phyloP scores from a whole-genome alignment of 768 basidiomycete genomes.

The Obba rivulosa region DNA sequence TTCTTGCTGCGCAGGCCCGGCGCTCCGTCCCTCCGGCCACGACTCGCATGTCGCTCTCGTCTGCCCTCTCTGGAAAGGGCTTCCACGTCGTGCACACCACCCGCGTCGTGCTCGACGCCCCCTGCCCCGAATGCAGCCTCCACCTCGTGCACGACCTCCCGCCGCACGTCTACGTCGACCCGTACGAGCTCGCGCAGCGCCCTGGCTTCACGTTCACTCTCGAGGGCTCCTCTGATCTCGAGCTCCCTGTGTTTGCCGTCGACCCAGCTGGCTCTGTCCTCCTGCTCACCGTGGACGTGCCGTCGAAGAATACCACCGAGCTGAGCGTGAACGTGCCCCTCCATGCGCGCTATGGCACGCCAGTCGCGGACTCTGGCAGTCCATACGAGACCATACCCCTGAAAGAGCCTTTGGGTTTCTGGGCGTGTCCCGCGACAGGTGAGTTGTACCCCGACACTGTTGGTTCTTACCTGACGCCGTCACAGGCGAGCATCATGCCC shows the following conservation, averaged over 20 bases:
- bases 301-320: neutral
- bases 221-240: slow-evolving; percentile 35
- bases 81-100: slow-evolving; percentile 21
- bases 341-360: slow-evolving; percentile 38
- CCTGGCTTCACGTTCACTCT: slow-evolving; percentile 27
- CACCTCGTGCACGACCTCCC: slow-evolving; percentile 33
- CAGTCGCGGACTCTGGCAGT: slow-evolving; percentile 8
- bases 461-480: neutral
- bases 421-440: slow-evolving; percentile 23
- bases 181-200: slow-evolving; percentile 35
- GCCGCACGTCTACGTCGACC: slow-evolving; percentile 37
- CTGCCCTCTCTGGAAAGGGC: slow-evolving; percentile 14
- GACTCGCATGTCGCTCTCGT: slow-evolving; percentile 12
- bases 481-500: neutral
- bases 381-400: slow-evolving; percentile 19
- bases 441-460: neutral
- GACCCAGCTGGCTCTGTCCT: slow-evolving; percentile 20
- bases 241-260: slow-evolving; percentile 37
- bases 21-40: too few relatives aligned
- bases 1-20: neutral
- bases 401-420: slow-evolving; percentile 25
- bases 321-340: slow-evolving; percentile 33
- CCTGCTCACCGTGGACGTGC: slow-evolving; percentile 24
- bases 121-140: slow-evolving; percentile 17
- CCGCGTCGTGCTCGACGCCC: slow-evolving; percentile 1